Conservation (phyloP, 345 rosid species). For the Camelina laxa region DNA sequence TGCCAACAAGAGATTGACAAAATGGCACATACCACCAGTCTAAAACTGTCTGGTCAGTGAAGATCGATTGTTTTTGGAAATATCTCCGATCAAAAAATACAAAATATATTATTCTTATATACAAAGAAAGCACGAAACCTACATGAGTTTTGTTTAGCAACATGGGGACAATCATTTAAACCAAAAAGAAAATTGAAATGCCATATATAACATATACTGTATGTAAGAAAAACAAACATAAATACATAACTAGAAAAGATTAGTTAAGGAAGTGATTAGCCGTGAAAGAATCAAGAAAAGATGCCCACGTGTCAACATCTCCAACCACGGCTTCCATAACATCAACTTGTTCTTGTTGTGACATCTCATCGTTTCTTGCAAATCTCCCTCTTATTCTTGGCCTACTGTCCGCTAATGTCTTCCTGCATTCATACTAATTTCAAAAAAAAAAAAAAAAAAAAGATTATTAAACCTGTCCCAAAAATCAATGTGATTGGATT, state of each 20-base stretch:
- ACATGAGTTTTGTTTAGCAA: conserved; percentile 18
- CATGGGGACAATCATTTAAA: conserved; percentile 27
- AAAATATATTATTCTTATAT: conserved; percentile 30
- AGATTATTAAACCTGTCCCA: background rate
- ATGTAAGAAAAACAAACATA: background rate
- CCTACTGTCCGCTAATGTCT: conserved; percentile 93
- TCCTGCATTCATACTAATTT: conserved; percentile 85
- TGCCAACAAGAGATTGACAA: background rate
- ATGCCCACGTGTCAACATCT: conserved; percentile 67
- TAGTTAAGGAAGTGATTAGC: conserved; percentile 54
- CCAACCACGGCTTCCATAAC: conserved; percentile 57
- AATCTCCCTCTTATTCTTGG: conserved; percentile 95
- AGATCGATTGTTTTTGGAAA: background rate
- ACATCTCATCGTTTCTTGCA: conserved; percentile 82
- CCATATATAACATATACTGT: conserved; percentile 28
- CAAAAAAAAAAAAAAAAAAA: background rate
- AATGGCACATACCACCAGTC: background rate
- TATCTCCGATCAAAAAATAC: conserved; percentile 2
- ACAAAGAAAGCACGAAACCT: conserved; percentile 36
- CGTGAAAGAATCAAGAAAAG: conserved; percentile 66
- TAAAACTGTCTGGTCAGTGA: background rate
- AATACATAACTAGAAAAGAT: conserved; percentile 1
- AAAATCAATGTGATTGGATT: background rate
- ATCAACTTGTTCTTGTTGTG: conserved; percentile 51
- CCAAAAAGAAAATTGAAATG: conserved; percentile 34